These are phyloP conservation scores for Fomitopsis pinicola DNA, from an alignment of 1,284 basidiomycete genomes.

Conservation along the genomic window DNA sequence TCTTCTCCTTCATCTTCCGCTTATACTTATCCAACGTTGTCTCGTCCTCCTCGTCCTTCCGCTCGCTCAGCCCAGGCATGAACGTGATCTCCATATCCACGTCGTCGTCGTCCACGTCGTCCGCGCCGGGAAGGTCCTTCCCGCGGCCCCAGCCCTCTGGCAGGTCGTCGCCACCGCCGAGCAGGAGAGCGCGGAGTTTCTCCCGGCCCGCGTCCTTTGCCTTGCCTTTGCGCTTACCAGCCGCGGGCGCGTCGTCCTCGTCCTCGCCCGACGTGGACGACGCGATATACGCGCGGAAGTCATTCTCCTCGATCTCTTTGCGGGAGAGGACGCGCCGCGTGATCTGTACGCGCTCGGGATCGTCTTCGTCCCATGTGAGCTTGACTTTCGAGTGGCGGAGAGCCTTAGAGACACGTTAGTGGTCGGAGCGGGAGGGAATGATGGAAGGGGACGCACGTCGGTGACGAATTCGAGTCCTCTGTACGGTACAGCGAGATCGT, in stretches of 20 bases:
- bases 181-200: conserved; percentile 66
- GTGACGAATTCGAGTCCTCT: conserved; percentile 91
- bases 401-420: conserved; percentile 49
- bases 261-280: conserved; percentile 54
- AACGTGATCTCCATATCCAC: conserved; percentile 94
- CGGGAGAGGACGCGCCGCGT: conserved; percentile 76
- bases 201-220: conserved; percentile 52
- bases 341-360: conserved; percentile 81
- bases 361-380: conserved; percentile 98
- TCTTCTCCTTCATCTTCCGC: conserved; percentile 84
- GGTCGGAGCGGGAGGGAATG: neutral
- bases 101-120: conserved; percentile 35
- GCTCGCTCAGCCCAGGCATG: conserved; percentile 70
- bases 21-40: conserved; percentile 85
- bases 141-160: conserved; percentile 79
- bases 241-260: conserved; percentile 18
- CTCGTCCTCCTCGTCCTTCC: conserved; percentile 58
- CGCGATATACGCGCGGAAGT: conserved; percentile 84
- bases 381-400: conserved; percentile 98
- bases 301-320: conserved; percentile 85
- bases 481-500: conserved; percentile 62
- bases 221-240: conserved; percentile 20
- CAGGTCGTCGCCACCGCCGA: conserved; percentile 61
- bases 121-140: conserved; percentile 20
- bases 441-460: conserved; percentile 49